Base-by-base conservation (phyloP, 1,139 yeast species). In the Tardiomyces digboiensis region DNA sequence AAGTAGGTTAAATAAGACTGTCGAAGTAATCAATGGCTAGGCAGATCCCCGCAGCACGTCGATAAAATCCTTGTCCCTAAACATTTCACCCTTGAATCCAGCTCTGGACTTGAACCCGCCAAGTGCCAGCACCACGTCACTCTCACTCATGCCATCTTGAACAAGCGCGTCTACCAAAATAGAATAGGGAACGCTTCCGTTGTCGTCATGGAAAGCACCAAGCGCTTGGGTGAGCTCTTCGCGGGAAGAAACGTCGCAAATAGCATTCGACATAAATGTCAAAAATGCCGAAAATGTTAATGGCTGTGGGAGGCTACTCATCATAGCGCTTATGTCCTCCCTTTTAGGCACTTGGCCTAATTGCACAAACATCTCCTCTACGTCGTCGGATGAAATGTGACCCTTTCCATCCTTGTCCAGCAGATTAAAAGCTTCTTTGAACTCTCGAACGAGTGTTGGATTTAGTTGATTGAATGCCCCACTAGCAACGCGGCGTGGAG, bases 371-470 rank as follows among this genome's bases (percentile, higher is more conserved):
- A 84, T 68, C 36, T 74, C 72, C 38, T 67, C 66, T 49, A 89
- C 58, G 59, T 89, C 96, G 1, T 66, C 67, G 21, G 66, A 60
- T 1, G 82, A 69, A 40, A 89, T 78, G 8, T 64, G 58, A 1
- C 91, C 87, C 54, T 87, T 91, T 36, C 85, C 80, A 49, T 88
- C 93, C 36, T 85, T 85, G 57, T 89, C 97, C n/a, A 89, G 76
- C 53, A 87, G 62, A 29, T 73, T 67, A 50, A 75, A 78, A 3
- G 79, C 70, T 49, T 75, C 80, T 43, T 73, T 70, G 38, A 77
- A 59, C 44, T 66, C 72, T 20, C 67, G 60, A 29, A 74, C 63
- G 37, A 65, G 65, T 7, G 58, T 55, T n/a, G 63, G 65, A 22
- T 53, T 57, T 19, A 66, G 56, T 51, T 66, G 69, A 38, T 59